Evolutionary conservation across 306 rosid species (phyloP).

Genomic region (barrel medic (Medicago truncatula)): DNA sequence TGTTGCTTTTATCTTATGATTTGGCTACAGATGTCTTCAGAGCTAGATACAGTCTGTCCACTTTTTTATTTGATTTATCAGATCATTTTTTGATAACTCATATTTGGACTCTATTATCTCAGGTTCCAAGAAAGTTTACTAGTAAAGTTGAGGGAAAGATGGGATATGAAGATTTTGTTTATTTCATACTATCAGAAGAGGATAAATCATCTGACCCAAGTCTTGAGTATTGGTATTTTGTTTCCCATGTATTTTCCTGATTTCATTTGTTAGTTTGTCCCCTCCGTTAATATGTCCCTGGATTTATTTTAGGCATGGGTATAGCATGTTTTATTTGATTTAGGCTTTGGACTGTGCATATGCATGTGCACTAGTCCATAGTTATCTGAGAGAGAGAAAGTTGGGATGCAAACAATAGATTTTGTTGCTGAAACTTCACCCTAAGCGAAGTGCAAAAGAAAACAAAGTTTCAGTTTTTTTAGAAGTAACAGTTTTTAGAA

Average conservation of each 20-base stretch:
- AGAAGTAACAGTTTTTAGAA: too few relatives aligned
- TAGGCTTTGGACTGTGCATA: too few relatives aligned
- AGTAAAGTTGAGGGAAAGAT: slow-evolving; percentile 95
- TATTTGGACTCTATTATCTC: slow-evolving; percentile 43
- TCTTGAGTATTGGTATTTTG: slow-evolving; percentile 92
- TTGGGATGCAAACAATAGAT: too few relatives aligned
- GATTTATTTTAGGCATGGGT: slow-evolving; percentile 11
- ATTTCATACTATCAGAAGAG: slow-evolving; percentile 97
- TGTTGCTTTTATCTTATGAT: slow-evolving; percentile 42
- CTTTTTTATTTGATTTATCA: slow-evolving; percentile 29
- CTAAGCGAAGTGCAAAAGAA: too few relatives aligned
- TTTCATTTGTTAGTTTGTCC: slow-evolving; percentile 10
- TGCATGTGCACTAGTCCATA: too few relatives aligned
- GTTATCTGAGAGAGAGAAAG: too few relatives aligned
- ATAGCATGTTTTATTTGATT: slow-evolving; percentile 17
- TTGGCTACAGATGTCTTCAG: slow-evolving; percentile 31
- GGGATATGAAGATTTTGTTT: slow-evolving; percentile 99
- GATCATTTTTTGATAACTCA: slow-evolving; percentile 41
- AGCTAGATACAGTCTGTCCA: slow-evolving; percentile 13
- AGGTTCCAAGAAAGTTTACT: slow-evolving; percentile 95
- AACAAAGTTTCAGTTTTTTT: too few relatives aligned
- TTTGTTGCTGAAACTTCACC: too few relatives aligned
- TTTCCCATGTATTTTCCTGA: slow-evolving; percentile 35
- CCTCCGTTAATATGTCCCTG: slow-evolving; percentile 11
- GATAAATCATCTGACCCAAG: slow-evolving; percentile 97